A percentile compares a stretch with the other conserved stretches of the same genome.
phyloP scores from a whole-genome alignment of 768 basidiomycete species.

The Pisolithus sp. region DNA sequence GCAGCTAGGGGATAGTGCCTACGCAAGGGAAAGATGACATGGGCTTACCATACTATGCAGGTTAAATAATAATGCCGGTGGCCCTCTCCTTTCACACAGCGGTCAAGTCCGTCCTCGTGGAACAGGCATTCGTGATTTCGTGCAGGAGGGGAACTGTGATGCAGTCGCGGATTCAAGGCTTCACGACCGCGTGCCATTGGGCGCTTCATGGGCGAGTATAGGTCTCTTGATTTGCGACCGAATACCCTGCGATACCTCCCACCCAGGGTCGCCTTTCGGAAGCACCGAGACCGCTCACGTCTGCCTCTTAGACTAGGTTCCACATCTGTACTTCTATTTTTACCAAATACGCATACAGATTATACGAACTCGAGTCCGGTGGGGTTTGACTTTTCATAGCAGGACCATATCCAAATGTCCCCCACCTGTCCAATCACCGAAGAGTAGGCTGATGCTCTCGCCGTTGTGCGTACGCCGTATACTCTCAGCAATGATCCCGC shows the following conservation, averaged over 20 bases:
- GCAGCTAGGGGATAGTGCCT: background rate
- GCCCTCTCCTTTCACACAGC: no score
- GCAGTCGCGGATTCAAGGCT: no score
- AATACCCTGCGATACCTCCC: no score
- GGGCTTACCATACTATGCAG: no score
- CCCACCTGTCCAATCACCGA: conserved; percentile 72
- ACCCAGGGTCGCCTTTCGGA: no score
- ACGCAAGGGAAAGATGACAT: background rate
- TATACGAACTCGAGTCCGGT: background rate
- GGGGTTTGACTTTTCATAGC: conserved; percentile 7
- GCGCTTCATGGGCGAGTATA: background rate
- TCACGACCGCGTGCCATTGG: background rate
- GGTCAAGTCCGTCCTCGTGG: no score
- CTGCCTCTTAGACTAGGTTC: no score
- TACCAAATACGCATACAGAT: background rate
- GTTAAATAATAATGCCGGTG: no score
- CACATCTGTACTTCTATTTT: background rate
- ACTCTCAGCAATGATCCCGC: conserved; percentile 89
- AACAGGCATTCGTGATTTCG: no score
- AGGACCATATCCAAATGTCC: conserved; percentile 23
- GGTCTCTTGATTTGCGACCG: background rate
- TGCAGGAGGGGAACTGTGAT: no score
- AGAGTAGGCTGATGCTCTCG: conserved; percentile 84
- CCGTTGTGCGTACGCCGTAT: conserved; percentile 94
- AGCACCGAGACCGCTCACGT: no score